Evolutionary conservation across 805 yeast species (phyloP).

Genomic region (Sungouiella blattae): DNA sequence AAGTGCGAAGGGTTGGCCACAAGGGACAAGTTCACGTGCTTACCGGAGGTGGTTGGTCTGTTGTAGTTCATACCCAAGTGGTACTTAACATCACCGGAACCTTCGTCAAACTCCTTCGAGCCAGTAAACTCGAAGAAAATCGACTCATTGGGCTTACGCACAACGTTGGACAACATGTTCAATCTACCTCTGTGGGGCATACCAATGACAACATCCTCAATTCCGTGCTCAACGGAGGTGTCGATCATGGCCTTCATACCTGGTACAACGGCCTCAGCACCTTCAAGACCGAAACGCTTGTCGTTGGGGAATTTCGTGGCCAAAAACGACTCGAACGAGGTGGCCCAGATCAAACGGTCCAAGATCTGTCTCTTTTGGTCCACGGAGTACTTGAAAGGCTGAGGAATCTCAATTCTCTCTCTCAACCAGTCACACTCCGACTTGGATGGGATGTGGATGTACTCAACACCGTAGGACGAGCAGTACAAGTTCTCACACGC

Average conservation of each 20-base stretch:
- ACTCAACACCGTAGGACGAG: conserved; percentile 87
- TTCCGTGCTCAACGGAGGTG: conserved; percentile 85
- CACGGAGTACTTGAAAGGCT: conserved; percentile 73
- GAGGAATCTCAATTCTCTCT: conserved; percentile 90
- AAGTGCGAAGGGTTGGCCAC: conserved; percentile 99
- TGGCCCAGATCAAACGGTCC: conserved; percentile 95
- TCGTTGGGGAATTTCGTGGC: conserved; percentile 97
- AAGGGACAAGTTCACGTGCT: conserved; percentile 87
- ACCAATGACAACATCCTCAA: conserved; percentile 95
- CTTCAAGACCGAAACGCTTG: conserved; percentile 97
- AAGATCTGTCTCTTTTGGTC: conserved; percentile 95
- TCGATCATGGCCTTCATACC: conserved; percentile 96
- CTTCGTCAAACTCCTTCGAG: conserved; percentile 85
- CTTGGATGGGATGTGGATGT: conserved; percentile 93
- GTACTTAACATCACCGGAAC: conserved; percentile 98
- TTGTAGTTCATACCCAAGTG: conserved; percentile 99
- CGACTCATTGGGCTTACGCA: conserved; percentile 97
- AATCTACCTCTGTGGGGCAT: conserved; percentile 99
- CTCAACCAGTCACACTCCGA: conserved; percentile 98
- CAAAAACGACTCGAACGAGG: conserved; percentile 88
- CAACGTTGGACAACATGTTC: conserved; percentile 96
- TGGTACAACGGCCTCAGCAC: conserved; percentile 94
- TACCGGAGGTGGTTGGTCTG: conserved; percentile 98
- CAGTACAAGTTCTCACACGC: conserved; percentile 85
- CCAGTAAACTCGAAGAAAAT: conserved; percentile 96